A percentile compares a stretch with the other conserved stretches of the same genome.
Conservation (phyloP, 164 flowering plant species). For the Aristolochia californica region DNA sequence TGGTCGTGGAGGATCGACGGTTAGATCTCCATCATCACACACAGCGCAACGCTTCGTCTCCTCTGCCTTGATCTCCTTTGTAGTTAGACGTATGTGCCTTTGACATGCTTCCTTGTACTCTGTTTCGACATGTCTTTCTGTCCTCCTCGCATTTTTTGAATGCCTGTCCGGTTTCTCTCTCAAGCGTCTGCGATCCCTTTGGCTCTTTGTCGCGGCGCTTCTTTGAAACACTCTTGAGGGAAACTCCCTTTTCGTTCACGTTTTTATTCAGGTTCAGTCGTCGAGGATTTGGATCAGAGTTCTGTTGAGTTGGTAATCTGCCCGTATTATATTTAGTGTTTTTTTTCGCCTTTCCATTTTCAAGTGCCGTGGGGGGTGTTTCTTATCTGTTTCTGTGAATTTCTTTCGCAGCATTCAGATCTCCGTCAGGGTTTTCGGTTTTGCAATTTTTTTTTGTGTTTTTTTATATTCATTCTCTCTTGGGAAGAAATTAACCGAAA, state of each 20-base stretch:
- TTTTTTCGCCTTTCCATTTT: background rate
- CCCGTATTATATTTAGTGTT: background rate
- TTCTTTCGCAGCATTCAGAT: background rate
- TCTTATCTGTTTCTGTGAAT: background rate
- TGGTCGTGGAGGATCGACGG: no score
- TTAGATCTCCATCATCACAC: no score
- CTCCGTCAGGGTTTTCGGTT: background rate
- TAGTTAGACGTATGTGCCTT: no score
- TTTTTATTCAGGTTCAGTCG: background rate
- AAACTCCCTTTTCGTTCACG: background rate
- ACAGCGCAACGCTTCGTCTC: background rate
- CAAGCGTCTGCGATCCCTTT: background rate
- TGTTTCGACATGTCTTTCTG: background rate
- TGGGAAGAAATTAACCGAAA: background rate
- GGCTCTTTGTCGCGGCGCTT: background rate
- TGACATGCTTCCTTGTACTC: no score
- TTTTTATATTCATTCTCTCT: background rate
- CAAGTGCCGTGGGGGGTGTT: background rate
- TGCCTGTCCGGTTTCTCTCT: background rate
- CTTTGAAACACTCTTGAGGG: background rate
- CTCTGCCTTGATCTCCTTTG: background rate
- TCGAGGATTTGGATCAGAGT: no score
- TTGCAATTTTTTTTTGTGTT: background rate
- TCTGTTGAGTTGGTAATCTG: background rate
- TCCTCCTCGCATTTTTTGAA: background rate